These are phyloP conservation scores for Annulohypoxylon stygium DNA, from an alignment of 495 filamentous ascomycete genomes.

Conservation along the genomic window DNA sequence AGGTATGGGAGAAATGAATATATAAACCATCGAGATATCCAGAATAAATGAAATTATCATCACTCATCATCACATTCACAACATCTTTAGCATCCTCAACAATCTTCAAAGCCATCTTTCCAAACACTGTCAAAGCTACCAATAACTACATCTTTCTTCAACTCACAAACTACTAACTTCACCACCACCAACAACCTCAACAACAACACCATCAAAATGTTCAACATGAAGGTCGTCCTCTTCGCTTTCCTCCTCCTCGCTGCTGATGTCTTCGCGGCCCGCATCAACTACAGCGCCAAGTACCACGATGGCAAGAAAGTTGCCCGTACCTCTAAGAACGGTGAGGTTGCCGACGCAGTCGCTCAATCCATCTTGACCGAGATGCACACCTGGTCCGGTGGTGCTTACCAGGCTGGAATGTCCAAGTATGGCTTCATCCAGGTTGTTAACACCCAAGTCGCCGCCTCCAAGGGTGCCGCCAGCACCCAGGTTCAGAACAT, in stretches of 20 bases:
- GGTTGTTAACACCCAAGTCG: background rate
- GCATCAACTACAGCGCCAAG: conserved; percentile 1
- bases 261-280: background rate
- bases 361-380: background rate
- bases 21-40: conserved; percentile 1
- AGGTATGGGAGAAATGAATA: background rate
- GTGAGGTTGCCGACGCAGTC: background rate
- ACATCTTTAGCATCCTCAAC: background rate
- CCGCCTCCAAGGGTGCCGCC: background rate
- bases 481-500: background rate
- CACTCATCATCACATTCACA: background rate
- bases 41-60: background rate
- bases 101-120: background rate
- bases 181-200: background rate
- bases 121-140: background rate
- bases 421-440: conserved; percentile 4
- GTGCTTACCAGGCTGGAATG: background rate
- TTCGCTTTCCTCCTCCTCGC: background rate
- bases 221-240: background rate
- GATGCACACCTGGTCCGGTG: background rate
- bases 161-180: background rate
- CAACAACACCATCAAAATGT: background rate
- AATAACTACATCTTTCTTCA: background rate
- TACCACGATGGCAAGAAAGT: background rate
- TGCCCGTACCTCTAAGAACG: background rate